Conservation (phyloP, 768 basidiomycete genomes). For the Tulasnella sp. region DNA sequence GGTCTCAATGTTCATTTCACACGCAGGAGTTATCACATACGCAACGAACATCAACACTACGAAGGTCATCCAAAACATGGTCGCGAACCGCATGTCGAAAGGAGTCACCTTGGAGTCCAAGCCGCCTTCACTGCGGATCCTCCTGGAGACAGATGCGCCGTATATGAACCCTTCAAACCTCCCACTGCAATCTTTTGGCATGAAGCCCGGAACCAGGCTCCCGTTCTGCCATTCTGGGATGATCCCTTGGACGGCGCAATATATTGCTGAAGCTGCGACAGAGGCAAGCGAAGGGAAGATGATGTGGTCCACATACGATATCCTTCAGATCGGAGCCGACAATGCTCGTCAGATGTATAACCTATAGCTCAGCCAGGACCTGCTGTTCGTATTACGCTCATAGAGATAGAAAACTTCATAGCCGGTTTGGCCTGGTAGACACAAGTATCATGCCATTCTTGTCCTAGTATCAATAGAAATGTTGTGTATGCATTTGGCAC, state of each 20-base stretch:
- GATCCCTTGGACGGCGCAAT: constrained; percentile 79
- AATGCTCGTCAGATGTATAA: constrained; percentile 59
- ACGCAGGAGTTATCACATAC: constrained; percentile 67
- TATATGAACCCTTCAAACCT: constrained; percentile 77
- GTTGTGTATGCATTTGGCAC: too few relatives aligned
- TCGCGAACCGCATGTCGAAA: constrained; percentile 8
- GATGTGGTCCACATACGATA: background rate
- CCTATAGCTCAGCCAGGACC: constrained; percentile 16
- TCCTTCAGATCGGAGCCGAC: constrained; percentile 39
- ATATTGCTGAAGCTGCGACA: constrained; percentile 42
- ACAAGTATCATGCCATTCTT: too few relatives aligned
- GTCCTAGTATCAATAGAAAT: too few relatives aligned
- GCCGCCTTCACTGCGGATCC: constrained; percentile 28
- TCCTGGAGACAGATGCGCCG: constrained; percentile 81
- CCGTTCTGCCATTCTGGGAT: constrained; percentile 70
- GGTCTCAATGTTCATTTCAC: background rate
- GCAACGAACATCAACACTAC: constrained; percentile 63
- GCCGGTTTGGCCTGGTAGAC: too few relatives aligned
- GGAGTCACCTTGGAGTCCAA: constrained; percentile 3
- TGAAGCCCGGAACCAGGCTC: constrained; percentile 30
- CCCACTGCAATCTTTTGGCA: constrained; percentile 36
- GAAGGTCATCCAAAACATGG: constrained; percentile 49
- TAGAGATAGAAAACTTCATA: too few relatives aligned
- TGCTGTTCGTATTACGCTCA: too few relatives aligned
- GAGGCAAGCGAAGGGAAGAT: constrained; percentile 15